Evolutionary conservation across 1,139 yeast species (phyloP), one percentile per base, ranked within the genome.

Genomic region (Yamadazyma atmosphaerica): DNA sequence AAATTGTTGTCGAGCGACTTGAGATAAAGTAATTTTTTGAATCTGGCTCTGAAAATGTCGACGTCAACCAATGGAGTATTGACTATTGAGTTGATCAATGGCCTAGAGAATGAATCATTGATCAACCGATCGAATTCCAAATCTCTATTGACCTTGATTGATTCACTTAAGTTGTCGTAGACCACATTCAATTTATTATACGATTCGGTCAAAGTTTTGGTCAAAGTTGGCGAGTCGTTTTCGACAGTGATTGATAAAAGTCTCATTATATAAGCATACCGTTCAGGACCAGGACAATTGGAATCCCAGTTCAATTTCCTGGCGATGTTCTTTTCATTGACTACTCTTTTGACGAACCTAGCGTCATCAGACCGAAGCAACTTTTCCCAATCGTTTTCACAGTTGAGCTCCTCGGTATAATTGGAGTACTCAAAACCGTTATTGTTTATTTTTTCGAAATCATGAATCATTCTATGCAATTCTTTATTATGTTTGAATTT

Each of bases 281-380:
- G 47, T 34, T 57, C 47, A 17, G 50, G 42, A 1, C 51, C 49
- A 4, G 72, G 63, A 31, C 69, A 56, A 37, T 60, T 61, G 2
- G 69, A 63, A 25, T 66, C 72, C 77, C 77, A 72, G 8, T 54
- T 56, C 37, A 70, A 55, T 37, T 60, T 65, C 25, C 77, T 47
- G 32, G 68, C 50, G 8, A 47, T 39, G 35, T 57, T 57, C 43
- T 65, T 69, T 5, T 69, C 70, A 30, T 47, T 41, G 16, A 49
- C 43, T 28, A 69, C 47, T 40, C 51, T 59, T 39, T 56, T 63
- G 35, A 46, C 47, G 40, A 68, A 65, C 22, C 49, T 40, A 33
- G 43, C 36, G 7, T 32, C 12, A n/a, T 30, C 33, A 11, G 16
- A 15, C 10, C 16, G 15, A 12, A 28, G 31, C 12, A 28, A 16